phyloP scores from a whole-genome alignment of 768 basidiomycete genomes.

The Nevesoporus exiguus region DNA sequence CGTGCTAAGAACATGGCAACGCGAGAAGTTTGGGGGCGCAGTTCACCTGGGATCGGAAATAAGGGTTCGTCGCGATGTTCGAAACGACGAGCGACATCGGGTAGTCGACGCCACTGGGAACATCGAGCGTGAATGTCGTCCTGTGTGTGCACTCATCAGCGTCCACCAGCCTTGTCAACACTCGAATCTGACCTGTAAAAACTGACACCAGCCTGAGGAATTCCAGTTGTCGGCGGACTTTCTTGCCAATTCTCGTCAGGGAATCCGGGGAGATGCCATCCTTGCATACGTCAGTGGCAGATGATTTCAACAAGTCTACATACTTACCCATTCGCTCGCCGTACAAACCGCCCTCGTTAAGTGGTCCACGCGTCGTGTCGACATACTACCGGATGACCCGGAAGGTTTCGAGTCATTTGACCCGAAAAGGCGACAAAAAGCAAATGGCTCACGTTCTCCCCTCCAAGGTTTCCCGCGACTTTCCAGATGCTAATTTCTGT shows the following conservation, averaged over 20 bases:
- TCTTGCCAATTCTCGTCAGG: conserved; percentile 44
- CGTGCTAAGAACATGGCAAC: background rate
- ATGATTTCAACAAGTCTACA: background rate
- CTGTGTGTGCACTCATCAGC: conserved; percentile 8
- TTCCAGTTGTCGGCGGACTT: conserved; percentile 41
- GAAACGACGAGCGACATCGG: conserved; percentile 43
- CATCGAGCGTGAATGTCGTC: conserved; percentile 39
- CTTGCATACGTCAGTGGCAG: conserved; percentile 9
- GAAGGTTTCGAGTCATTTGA: background rate
- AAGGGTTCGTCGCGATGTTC: conserved; percentile 43
- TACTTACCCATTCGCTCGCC: conserved; percentile 46
- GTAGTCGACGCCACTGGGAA: conserved; percentile 47
- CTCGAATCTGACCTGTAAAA: conserved; percentile 40
- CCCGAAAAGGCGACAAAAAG: background rate
- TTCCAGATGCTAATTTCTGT: conserved; percentile 46
- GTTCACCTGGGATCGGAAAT: conserved; percentile 36
- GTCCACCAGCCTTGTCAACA: background rate
- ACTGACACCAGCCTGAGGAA: conserved; percentile 41
- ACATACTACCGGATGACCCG: conserved; percentile 34
- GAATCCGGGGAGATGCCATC: conserved; percentile 60
- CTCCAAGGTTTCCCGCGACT: conserved; percentile 47
- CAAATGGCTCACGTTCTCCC: conserved; percentile 37
- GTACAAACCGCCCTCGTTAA: conserved; percentile 59
- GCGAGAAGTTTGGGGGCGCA: background rate
- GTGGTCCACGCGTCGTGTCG: conserved; percentile 49